These are phyloP conservation scores for Daldinia caldariorum DNA, from an alignment of 495 filamentous ascomycete genomes.

Conservation along the genomic window DNA sequence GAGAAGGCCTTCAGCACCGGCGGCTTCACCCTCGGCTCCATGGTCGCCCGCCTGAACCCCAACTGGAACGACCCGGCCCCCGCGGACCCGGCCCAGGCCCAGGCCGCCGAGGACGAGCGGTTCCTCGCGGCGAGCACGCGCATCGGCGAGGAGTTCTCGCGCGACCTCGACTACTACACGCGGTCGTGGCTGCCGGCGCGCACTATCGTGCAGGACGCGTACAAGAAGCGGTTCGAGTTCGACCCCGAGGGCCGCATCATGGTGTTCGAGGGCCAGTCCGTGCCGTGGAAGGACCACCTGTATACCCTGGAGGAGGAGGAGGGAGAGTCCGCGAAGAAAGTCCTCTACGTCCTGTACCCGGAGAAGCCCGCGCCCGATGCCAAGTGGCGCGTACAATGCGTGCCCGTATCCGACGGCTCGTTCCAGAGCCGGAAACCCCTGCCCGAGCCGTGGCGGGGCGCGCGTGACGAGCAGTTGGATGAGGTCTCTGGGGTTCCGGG, in stretches of 20 bases:
- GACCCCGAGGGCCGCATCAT: constrained; percentile 82
- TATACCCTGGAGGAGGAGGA: constrained; percentile 81
- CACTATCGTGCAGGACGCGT: constrained; percentile 76
- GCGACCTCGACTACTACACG: constrained; percentile 76
- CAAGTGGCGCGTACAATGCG: constrained; percentile 93
- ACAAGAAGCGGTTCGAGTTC: constrained; percentile 67
- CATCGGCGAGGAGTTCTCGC: constrained; percentile 85
- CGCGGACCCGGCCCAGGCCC: constrained; percentile 64
- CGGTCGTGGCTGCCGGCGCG: constrained; percentile 89
- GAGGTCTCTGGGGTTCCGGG: constrained; percentile 76
- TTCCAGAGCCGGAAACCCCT: constrained; percentile 91
- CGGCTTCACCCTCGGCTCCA: constrained; percentile 81
- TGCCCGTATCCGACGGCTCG: constrained; percentile 79
- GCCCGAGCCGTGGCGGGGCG: constrained; percentile 89
- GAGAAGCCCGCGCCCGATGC: constrained; percentile 74
- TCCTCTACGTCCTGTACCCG: constrained; percentile 94
- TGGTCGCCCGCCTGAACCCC: constrained; percentile 86
- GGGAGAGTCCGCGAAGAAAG: constrained; percentile 57
- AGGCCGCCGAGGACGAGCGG: constrained; percentile 79
- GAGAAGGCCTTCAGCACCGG: constrained; percentile 82
- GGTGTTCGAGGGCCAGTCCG: constrained; percentile 75
- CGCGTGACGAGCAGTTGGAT: constrained; percentile 85
- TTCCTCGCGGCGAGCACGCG: constrained; percentile 80
- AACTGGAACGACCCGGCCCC: constrained; percentile 67
- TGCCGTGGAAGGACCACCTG: constrained; percentile 96